Base-by-base conservation (phyloP, 371 early-diverging fungal genomes). In the Mortierella sp. region DNA sequence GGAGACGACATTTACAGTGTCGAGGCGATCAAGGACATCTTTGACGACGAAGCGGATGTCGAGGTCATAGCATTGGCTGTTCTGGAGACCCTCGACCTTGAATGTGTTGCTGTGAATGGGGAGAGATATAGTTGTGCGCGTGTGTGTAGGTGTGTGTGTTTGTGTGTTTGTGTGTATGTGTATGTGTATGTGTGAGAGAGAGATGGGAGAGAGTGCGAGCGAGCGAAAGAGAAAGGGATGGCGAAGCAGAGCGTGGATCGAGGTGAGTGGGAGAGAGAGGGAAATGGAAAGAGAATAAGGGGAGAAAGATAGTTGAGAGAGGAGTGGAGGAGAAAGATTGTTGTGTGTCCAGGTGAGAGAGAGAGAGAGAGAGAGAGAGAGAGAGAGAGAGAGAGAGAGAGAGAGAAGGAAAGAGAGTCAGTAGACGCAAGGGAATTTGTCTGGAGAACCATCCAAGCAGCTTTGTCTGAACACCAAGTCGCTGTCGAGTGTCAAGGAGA, bases 11-110 rank as follows among this genome's bases (percentile, higher is more conserved):
- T 57, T 62, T 25, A 72, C 43, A 16, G 55, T 51, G 15, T 72
- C 72, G 47, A 52, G 26, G 7, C 21, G 25, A 15, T 66, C 62
- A 28, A 72, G 61, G 18, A 66, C 66, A 6, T 72, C 66, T 16
- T 51, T 18, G 53, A 72, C 56, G 4, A 62, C 16, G 30, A 58
- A 61, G 16, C 18, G 23, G 18, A 66, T 62, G 18, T 72, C 61
- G 15, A 72, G 58, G 4, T 56, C 61, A 43, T 25, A 72, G 30
- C 44, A 46, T 23, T 57, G n/a, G 14, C 26, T 56, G 59, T 66
- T 72, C 16, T 72, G 62, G n/a, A 72, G 44, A 9, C 46, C 44
- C 2, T 62, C 37, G 44, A 72, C 58, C 30, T 44, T 47, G 59
- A 57, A 64, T 28, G 30, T 25, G 50, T 47, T 57, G 14, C 66